Evolutionary conservation across 257 asterid species (phyloP).

Genomic region (Nicotiana benthamiana): DNA sequence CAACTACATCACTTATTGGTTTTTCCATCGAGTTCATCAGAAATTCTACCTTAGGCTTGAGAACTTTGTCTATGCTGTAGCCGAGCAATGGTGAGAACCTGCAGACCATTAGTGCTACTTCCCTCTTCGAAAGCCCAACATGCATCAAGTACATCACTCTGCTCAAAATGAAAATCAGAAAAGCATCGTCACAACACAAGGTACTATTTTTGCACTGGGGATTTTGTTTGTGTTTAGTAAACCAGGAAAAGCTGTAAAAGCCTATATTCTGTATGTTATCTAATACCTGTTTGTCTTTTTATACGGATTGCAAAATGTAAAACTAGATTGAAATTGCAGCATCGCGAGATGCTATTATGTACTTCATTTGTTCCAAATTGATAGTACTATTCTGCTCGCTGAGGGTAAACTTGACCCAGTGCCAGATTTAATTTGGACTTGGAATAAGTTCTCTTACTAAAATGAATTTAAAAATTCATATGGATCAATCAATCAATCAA

Average conservation of each 20-base stretch:
- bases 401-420: neutral
- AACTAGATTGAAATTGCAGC: neutral
- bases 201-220: neutral
- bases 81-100: slow-evolving; percentile 87
- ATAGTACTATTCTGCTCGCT: neutral
- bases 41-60: slow-evolving; percentile 77
- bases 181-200: neutral
- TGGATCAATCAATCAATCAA: neutral
- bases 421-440: neutral
- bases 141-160: slow-evolving; percentile 61
- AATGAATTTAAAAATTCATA: neutral
- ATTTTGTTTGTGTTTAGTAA: neutral
- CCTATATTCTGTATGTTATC: neutral
- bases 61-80: slow-evolving; percentile 64
- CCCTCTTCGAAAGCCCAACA: slow-evolving; percentile 58
- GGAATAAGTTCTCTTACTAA: neutral
- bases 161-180: slow-evolving; percentile 11
- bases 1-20: slow-evolving; percentile 63
- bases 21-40: slow-evolving; percentile 53
- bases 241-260: neutral
- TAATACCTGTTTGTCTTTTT: neutral
- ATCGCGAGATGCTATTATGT: neutral
- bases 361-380: neutral
- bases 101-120: slow-evolving; percentile 62
- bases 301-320: neutral